Evolutionary conservation across 371 early-diverging fungal species (phyloP), one percentile per base, ranked within the genome.

Genomic region (Apophysomyces sp.): DNA sequence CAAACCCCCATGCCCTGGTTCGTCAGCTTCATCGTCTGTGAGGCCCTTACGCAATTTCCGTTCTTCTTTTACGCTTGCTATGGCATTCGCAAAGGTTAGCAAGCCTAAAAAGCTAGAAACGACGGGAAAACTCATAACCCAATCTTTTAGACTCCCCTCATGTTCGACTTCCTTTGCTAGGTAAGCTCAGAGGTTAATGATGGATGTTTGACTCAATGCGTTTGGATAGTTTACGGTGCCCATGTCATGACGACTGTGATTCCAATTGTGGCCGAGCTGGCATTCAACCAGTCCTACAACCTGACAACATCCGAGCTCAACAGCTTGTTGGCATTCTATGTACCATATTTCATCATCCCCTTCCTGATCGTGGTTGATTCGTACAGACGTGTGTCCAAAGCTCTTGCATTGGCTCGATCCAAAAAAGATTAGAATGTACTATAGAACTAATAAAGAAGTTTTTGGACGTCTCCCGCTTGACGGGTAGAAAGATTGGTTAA

Each of bases 171-270:
- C 74, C 80, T 41, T 68, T 87, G 63, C 66, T 66, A 11, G 64
- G 77, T 69, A 76, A 65, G 69, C 60, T 9, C 1, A 24, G n/a
- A n/a, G 41, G 3, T 34, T 1, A 41, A n/a, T 21, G 11, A 26
- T 49, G 27, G 26, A 9, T 11, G 11, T 28, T 1, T 26, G 6
- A 32, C 37, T 13, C 29, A 52, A 28, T 24, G 30, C 52, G 16
- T 27, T 31, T 59, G 6, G 24, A 11, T 76, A 64, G 75, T 81
- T 16, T 89, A 89, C 62, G 83, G 86, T 27, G 71, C 76, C 29
- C 89, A 89, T 60, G 87, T 86, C 5, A 67, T 77, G 15, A 90
- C 91, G 0, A 87, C 89, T 3, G 75, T 88, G 54, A 57, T 79
- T 7, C 84, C 86, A 4, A 61, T 73, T 6, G 56, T 90, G 21